These are phyloP conservation scores for Xylariaceae sp. DNA, from an alignment of 2,329 filamentous ascomycete genomes.

Conservation along the genomic window DNA sequence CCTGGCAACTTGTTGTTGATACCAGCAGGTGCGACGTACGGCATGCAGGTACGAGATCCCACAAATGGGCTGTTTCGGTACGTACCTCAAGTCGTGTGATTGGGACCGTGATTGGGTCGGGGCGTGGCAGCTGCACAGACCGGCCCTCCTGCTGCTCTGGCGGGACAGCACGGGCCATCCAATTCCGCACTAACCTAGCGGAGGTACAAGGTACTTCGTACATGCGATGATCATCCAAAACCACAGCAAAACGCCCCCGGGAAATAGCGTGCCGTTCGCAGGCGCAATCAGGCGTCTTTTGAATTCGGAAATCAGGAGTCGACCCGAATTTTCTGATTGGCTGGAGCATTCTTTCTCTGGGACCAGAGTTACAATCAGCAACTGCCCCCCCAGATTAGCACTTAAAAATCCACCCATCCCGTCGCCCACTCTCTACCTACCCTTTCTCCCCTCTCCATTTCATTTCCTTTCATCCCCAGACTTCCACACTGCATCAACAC, in stretches of 20 bases:
- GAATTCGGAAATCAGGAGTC: conserved; percentile 20
- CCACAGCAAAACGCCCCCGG: conserved; percentile 24
- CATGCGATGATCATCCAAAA: conserved; percentile 24
- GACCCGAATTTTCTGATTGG: conserved; percentile 27
- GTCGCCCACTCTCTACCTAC: conserved; percentile 17
- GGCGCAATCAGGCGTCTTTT: conserved; percentile 21
- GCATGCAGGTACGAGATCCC: background rate
- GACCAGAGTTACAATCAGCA: conserved; percentile 31
- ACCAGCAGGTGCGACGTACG: background rate
- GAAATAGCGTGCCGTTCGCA: conserved; percentile 23
- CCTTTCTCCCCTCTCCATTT: conserved; percentile 9
- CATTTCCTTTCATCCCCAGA: conserved; percentile 22
- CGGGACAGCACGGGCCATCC: conserved; percentile 5
- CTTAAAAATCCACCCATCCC: conserved; percentile 19
- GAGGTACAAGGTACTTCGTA: background rate
- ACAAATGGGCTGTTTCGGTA: background rate
- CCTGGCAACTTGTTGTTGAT: background rate
- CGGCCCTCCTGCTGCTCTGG: background rate
- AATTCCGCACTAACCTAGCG: background rate
- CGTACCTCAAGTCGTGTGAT: background rate
- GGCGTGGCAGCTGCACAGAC: too few species aligned
- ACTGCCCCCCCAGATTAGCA: conserved; percentile 26
- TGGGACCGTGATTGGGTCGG: background rate
- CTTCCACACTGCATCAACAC: conserved; percentile 5
- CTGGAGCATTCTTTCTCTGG: conserved; percentile 18